phyloP scores from a whole-genome alignment of 2,329 filamentous ascomycete species.

The Aureobasidium musti region DNA sequence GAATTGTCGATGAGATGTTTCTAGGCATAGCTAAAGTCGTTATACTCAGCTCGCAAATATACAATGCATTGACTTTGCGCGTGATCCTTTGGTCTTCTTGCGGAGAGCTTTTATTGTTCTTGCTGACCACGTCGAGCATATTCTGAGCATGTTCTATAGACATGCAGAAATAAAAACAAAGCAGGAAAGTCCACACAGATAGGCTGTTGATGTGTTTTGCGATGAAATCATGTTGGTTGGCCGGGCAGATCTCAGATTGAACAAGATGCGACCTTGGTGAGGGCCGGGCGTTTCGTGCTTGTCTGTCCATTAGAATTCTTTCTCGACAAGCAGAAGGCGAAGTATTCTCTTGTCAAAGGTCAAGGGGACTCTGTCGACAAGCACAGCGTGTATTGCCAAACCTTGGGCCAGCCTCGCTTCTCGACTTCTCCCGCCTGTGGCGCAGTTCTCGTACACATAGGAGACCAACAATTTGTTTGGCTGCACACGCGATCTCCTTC shows the following conservation, averaged over 20 bases:
- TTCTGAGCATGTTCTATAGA: neutral
- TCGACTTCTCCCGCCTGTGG: slow-evolving; percentile 11
- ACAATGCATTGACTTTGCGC: neutral
- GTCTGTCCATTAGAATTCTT: neutral
- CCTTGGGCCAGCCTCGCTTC: slow-evolving; percentile 5
- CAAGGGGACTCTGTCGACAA: neutral
- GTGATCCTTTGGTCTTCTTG: neutral
- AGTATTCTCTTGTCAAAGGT: neutral
- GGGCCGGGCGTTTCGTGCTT: neutral
- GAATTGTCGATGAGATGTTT: too few species aligned
- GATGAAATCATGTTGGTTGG: slow-evolving; percentile 8
- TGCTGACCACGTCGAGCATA: too few species aligned
- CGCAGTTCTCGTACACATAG: neutral
- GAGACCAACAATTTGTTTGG: slow-evolving; percentile 3
- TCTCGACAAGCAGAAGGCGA: neutral
- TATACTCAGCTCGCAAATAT: neutral
- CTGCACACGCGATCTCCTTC: slow-evolving; percentile 16
- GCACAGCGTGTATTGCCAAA: neutral
- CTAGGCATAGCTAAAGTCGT: too few species aligned
- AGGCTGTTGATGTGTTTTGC: neutral
- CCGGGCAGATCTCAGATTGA: neutral
- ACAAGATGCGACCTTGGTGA: neutral
- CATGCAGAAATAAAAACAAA: neutral
- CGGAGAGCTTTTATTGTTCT: neutral
- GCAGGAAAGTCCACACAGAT: neutral